phyloP scores from a whole-genome alignment of 257 asterid genomes.

The Solanum gandarillasii region DNA sequence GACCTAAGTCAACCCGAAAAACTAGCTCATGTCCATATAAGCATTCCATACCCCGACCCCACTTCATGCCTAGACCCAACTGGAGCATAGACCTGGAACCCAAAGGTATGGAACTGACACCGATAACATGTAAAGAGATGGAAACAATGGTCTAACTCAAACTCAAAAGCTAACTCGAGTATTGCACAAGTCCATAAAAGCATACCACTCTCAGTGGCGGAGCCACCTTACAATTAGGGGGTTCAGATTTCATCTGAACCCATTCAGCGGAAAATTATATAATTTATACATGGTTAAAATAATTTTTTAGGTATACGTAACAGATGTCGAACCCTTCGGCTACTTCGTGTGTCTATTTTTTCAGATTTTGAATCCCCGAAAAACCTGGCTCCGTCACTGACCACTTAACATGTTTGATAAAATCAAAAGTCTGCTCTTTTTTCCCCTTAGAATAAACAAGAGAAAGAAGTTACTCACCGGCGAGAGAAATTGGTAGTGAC shows the following conservation, averaged over 20 bases:
- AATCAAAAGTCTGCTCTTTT: not conserved
- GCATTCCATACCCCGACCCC: not conserved
- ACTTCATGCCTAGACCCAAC: not conserved
- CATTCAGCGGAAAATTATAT: no score
- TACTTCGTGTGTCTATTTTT: no score
- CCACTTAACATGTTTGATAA: not conserved
- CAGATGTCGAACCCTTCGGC: no score
- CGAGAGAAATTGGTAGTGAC: slow-evolving; percentile 68
- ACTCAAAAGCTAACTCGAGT: not conserved
- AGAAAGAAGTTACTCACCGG: slow-evolving; percentile 31
- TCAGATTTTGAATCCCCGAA: no score
- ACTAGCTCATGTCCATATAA: not conserved
- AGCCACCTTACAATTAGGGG: no score
- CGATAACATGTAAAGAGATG: not conserved
- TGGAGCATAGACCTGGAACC: not conserved
- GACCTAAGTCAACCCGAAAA: not conserved
- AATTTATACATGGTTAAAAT: no score
- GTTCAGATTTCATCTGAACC: no score
- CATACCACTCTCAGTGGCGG: not conserved
- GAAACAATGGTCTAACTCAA: not conserved
- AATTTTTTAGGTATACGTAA: no score
- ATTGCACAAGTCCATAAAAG: not conserved
- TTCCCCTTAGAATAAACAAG: not conserved
- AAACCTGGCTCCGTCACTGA: no score
- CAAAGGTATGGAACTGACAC: not conserved